These are phyloP conservation scores for Lenwebbia sp. DNA, from an alignment of 345 rosid genomes.

Conservation along the genomic window DNA sequence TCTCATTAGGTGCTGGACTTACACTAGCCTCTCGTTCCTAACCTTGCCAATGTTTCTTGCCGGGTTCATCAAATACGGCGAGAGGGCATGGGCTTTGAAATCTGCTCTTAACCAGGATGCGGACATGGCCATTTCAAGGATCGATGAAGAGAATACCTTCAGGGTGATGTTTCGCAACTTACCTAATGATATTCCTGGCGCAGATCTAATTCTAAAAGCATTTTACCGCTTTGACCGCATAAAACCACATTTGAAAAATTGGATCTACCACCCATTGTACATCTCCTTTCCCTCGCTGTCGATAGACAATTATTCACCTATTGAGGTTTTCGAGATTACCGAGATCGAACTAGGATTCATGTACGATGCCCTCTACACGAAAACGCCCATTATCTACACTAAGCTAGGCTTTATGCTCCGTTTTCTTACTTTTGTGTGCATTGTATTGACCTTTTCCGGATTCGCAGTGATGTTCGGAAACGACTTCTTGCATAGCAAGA, in stretches of 20 bases:
- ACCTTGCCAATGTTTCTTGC: not conserved
- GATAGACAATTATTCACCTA: not conserved
- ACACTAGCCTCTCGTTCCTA: not conserved
- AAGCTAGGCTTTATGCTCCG: not conserved
- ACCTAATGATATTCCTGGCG: not conserved
- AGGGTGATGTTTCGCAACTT: not conserved
- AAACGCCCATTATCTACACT: not conserved
- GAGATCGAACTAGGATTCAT: constrained; percentile 1
- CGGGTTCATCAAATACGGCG: not conserved
- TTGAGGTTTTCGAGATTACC: not conserved
- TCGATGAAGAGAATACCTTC: not conserved
- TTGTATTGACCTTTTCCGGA: not conserved
- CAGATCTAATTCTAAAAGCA: not conserved
- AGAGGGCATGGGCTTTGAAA: not conserved
- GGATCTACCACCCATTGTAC: constrained; percentile 5
- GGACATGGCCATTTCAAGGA: not conserved
- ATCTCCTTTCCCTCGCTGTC: not conserved
- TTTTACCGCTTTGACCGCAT: constrained; percentile 1
- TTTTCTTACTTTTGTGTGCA: not conserved
- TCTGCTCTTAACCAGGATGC: not conserved
- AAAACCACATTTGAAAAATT: constrained; percentile 7
- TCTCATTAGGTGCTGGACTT: not conserved
- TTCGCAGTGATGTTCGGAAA: not conserved
- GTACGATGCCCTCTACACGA: constrained; percentile 7
- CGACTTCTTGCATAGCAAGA: not conserved